These are phyloP conservation scores for Lolium perenne DNA, from an alignment of 176 grass and related monocot genomes.

Conservation along the genomic window DNA sequence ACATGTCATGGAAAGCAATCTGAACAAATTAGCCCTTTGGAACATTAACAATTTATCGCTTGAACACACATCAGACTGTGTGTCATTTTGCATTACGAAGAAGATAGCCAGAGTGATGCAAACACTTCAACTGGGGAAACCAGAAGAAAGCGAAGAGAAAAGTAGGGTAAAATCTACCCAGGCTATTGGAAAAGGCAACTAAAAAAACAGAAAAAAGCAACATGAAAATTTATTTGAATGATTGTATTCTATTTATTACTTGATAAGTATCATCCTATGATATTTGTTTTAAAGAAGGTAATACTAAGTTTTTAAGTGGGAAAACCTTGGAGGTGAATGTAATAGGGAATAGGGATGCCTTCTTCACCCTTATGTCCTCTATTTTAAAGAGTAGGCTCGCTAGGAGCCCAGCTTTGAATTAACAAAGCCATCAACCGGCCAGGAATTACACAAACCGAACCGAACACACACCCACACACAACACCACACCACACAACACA, in stretches of 20 bases:
- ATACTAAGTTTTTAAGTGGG: background rate
- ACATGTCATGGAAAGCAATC: background rate
- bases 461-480: no score
- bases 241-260: constrained; percentile 11
- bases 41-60: background rate
- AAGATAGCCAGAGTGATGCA: background rate
- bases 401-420: no score
- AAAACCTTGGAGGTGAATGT: background rate
- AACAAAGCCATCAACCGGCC: no score
- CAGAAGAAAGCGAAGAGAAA: background rate
- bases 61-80: background rate
- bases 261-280: background rate
- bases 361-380: background rate
- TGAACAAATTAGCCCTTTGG: background rate
- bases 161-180: background rate
- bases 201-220: background rate
- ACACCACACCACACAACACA: no score
- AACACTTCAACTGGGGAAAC: background rate
- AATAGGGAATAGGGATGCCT: background rate
- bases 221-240: background rate
- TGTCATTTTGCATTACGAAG: background rate
- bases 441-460: no score
- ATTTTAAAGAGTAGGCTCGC: no score
- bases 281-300: background rate
- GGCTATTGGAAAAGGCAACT: background rate